Base-by-base conservation (phyloP, 1,284 basidiomycete genomes). In the Porodaedalea pini region DNA sequence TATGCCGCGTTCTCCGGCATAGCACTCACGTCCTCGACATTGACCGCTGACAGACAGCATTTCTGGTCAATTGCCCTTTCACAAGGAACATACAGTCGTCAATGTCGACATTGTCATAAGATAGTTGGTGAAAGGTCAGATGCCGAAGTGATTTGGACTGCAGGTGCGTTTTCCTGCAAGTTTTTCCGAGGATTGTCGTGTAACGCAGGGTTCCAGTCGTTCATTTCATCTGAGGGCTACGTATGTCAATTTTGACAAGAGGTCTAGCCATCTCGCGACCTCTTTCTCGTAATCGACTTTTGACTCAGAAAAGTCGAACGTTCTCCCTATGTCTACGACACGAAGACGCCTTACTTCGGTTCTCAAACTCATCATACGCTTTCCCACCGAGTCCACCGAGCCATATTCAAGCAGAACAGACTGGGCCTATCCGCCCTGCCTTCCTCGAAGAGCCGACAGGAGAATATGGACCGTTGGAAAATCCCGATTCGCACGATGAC, bases 201-300 rank as follows among this genome's bases (percentile, higher is more conserved):
- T 34, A 34, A 34, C 6, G 13, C 7, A 34, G 32, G 19, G 29
- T 27, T 49, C 8, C 19, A 32, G n/a, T 49, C 11, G 13, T 27
- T n/a, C 13, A 45, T 54, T 44, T 54, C 15, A 41, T n/a, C 31
- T 43, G 51, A 47, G 47, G 47, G 29, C 25, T 29, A 58, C 57
- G 57, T 31, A 58, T 58, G 57, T 53, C 51, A 25, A 54, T 53
- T 54, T 32, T 53, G 51, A 48, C 51, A 44, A 58, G 51, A 50
- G 51, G 39, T 40, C 37, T 53, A 40, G 29, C 21, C 34, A 32
- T 29, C 50, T 29, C 31, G 17, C 25, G 48, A 37, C 15, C 40
- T 48, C 17, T 44, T 11, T 41, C 39, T 7, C 34, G 19, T 19
- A 15, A 27, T 34, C 27, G 25, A 19, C 34, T 37, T 29, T 13